A percentile compares a stretch with the other conserved stretches of the same genome.
These are phyloP conservation scores for Wickerhamomyces bisporus DNA, from an alignment of 805 yeast species.

Conservation along the genomic window DNA sequence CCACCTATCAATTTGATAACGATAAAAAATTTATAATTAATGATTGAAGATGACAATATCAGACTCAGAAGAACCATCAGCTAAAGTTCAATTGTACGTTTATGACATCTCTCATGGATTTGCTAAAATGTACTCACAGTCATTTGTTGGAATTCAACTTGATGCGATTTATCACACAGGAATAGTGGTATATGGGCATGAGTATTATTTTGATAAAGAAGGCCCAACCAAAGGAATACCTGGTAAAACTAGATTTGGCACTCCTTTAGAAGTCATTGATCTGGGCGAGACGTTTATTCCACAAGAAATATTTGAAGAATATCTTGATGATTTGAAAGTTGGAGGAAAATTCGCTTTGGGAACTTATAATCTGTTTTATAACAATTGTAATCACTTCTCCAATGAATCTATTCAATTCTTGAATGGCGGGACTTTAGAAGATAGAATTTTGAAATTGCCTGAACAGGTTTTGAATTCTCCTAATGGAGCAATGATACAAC, in stretches of 20 bases:
- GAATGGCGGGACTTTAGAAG: constrained; percentile 51
- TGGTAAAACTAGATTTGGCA: constrained; percentile 55
- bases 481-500: constrained; percentile 43
- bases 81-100: constrained; percentile 29
- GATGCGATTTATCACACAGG: constrained; percentile 70
- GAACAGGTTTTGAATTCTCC: constrained; percentile 45
- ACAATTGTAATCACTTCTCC: constrained; percentile 67
- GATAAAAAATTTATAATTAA: too few species aligned
- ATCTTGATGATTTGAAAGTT: constrained; percentile 41
- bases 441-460: constrained; percentile 47
- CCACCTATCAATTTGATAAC: too few species aligned
- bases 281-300: constrained; percentile 50
- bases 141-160: constrained; percentile 45
- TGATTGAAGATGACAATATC: too few species aligned
- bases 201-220: constrained; percentile 57
- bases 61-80: background rate
- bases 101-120: constrained; percentile 62
- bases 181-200: constrained; percentile 48
- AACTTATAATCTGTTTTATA: constrained; percentile 51
- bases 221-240: constrained; percentile 39
- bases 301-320: constrained; percentile 48
- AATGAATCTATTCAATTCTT: constrained; percentile 52
- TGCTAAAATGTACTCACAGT: constrained; percentile 46
- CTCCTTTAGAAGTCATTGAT: constrained; percentile 46
- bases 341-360: constrained; percentile 37